These are phyloP conservation scores for Chrysoporthe austroafricana DNA, from an alignment of 2,329 filamentous ascomycete species.

Conservation along the genomic window DNA sequence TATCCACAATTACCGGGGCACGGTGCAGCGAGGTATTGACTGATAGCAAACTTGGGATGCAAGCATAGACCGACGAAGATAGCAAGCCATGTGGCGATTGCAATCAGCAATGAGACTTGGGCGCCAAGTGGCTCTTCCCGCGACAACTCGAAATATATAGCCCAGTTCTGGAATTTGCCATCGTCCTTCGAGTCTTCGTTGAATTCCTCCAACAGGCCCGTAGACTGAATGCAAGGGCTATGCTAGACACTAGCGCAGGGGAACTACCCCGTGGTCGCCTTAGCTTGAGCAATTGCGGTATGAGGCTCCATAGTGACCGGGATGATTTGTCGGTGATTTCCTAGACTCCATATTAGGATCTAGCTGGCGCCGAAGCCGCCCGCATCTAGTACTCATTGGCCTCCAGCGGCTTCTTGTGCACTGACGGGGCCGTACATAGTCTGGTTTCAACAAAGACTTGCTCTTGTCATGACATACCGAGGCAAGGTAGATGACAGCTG, in stretches of 20 bases:
- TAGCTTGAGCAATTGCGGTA: neutral
- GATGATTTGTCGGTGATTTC: constrained; percentile 6
- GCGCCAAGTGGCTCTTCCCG: neutral
- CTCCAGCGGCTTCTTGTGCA: neutral
- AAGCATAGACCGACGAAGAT: neutral
- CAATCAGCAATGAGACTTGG: neutral
- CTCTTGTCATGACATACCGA: neutral
- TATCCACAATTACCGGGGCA: neutral
- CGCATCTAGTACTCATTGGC: neutral
- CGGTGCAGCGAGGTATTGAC: neutral
- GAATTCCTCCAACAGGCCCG: neutral
- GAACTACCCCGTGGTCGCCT: neutral
- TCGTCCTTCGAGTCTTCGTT: neutral
- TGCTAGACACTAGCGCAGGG: neutral
- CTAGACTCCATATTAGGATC: neutral
- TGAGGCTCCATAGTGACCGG: neutral
- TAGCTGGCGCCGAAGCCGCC: neutral
- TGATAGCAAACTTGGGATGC: neutral
- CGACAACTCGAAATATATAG: neutral
- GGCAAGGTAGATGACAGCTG: neutral
- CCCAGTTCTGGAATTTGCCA: neutral
- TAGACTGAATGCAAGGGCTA: neutral
- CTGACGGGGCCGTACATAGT: neutral
- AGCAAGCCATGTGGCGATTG: neutral
- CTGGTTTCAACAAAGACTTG: neutral